These are phyloP conservation scores for Penicillium daleae DNA, from an alignment of 495 filamentous ascomycete species.

Conservation along the genomic window DNA sequence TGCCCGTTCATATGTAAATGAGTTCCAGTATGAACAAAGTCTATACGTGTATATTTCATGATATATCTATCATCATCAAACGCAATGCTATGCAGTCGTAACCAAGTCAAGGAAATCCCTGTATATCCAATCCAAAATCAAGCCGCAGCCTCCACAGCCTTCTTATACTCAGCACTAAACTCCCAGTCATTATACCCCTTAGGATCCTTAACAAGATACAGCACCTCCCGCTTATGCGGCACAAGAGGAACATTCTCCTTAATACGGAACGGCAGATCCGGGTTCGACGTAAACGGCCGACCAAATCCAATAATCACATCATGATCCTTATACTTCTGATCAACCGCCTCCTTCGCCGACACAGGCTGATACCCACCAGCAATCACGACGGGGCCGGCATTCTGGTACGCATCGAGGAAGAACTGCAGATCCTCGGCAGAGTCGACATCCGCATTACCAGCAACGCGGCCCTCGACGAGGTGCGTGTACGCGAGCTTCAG, in stretches of 20 bases:
- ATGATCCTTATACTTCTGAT: slow-evolving; percentile 55
- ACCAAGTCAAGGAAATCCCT: neutral
- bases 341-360: slow-evolving; percentile 53
- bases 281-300: slow-evolving; percentile 68
- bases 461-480: slow-evolving; percentile 58
- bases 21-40: neutral
- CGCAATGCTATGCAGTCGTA: slow-evolving; percentile 22
- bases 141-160: slow-evolving; percentile 30
- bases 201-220: slow-evolving; percentile 56
- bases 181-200: slow-evolving; percentile 68
- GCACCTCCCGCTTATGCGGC: slow-evolving; percentile 59
- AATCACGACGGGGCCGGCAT: slow-evolving; percentile 58
- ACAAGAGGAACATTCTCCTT: slow-evolving; percentile 58
- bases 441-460: slow-evolving; percentile 50
- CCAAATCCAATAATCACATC: slow-evolving; percentile 64
- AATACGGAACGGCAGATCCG: slow-evolving; percentile 69
- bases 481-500: slow-evolving; percentile 70
- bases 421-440: slow-evolving; percentile 55
- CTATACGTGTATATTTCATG: neutral
- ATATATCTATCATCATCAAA: neutral
- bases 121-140: slow-evolving; percentile 18
- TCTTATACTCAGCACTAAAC: slow-evolving; percentile 44
- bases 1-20: neutral
- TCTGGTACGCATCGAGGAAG: slow-evolving; percentile 42
- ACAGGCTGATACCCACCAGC: slow-evolving; percentile 61